A percentile compares a stretch with the other conserved stretches of the same genome.
Conservation (phyloP, 345 rosid species). For the Lepidium africanum region DNA sequence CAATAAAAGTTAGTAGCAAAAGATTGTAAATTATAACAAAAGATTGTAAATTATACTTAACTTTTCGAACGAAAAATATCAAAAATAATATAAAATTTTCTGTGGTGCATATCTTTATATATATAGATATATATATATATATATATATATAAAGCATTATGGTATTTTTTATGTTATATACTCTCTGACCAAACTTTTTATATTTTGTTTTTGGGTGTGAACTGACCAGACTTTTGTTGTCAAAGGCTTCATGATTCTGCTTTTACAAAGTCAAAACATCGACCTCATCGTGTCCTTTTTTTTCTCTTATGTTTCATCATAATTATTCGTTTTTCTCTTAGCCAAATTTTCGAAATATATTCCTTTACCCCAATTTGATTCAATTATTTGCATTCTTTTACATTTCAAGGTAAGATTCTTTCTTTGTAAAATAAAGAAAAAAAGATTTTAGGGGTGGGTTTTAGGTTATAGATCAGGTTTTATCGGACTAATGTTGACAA, state of each 20-base stretch:
- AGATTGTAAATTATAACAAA: too few species aligned
- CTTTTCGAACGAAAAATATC: not conserved
- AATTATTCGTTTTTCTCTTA: not conserved
- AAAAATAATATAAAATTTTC: not conserved
- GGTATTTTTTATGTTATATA: not conserved
- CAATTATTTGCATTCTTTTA: conserved; percentile 9
- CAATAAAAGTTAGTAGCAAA: too few species aligned
- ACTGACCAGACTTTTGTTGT: conserved; percentile 19
- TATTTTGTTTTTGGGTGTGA: too few species aligned
- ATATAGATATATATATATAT: not conserved
- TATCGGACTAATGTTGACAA: too few species aligned
- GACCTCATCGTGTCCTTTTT: not conserved
- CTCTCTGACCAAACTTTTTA: conserved; percentile 7
- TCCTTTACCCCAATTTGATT: conserved; percentile 5
- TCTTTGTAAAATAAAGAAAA: not conserved
- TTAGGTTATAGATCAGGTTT: too few species aligned
- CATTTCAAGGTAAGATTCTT: conserved; percentile 8
- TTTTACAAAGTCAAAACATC: conserved; percentile 15
- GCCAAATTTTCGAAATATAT: not conserved
- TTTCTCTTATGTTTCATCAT: not conserved
- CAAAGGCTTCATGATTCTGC: conserved; percentile 15
- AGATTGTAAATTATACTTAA: too few species aligned
- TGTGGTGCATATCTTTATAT: not conserved
- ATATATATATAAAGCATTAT: not conserved
- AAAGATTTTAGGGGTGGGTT: too few species aligned